A percentile compares a stretch with the other conserved stretches of the same genome.
Conservation (phyloP, 345 rosid genomes). For the Murraya koenigii region DNA sequence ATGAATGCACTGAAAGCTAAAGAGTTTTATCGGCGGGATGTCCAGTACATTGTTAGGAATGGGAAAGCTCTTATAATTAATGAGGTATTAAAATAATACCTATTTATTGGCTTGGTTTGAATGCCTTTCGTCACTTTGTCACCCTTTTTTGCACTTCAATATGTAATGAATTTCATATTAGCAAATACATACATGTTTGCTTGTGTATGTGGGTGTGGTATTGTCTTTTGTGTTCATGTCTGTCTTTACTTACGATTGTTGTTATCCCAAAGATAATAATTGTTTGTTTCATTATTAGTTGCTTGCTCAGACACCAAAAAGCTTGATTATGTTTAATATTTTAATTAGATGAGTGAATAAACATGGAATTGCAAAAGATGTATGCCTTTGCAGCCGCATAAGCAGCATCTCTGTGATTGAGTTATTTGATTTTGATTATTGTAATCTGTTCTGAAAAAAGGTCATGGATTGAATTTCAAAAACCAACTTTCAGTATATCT, state of each 20-base stretch:
- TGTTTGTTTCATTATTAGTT: background rate
- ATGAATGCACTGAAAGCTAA: conserved; percentile 95
- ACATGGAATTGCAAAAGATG: background rate
- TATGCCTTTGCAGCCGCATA: background rate
- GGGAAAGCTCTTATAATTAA: conserved; percentile 92
- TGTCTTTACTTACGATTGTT: background rate
- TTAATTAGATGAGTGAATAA: background rate
- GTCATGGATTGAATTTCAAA: background rate
- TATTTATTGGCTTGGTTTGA: background rate
- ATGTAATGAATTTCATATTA: background rate
- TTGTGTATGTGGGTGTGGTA: background rate
- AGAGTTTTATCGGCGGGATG: conserved; percentile 91
- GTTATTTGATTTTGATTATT: background rate
- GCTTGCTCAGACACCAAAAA: conserved; percentile 1
- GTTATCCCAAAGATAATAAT: background rate
- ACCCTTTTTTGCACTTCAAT: background rate
- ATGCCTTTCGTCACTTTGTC: background rate
- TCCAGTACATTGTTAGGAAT: conserved; percentile 86
- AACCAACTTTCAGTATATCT: background rate
- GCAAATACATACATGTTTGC: background rate
- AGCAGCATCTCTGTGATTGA: background rate
- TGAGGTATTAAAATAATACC: conserved; percentile 54
- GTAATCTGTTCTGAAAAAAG: background rate
- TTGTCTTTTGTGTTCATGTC: background rate
- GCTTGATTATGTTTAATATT: background rate